Evolutionary conservation across 805 yeast species (phyloP), one percentile per base, ranked within the genome.

Genomic region (Wickerhamiella occidentalis): DNA sequence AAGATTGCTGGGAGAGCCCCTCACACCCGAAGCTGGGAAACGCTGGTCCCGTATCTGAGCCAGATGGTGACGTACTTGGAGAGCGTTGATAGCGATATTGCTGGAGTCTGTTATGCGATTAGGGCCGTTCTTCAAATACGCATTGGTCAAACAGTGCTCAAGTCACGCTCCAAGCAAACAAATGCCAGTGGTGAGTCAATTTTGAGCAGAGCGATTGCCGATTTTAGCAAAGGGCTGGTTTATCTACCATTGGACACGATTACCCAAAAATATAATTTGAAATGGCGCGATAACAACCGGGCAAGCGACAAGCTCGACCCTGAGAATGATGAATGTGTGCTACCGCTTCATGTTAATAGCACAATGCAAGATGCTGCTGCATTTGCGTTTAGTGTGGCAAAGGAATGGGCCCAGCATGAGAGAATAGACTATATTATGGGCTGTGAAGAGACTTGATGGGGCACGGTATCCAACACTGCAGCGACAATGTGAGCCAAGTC

Each of bases 301-400:
- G 30, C 48, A 44, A 17, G 52, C 50, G 43, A 46, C 21, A 59
- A 56, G 29, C 57, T 59, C 21, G 57, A 66, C 23, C 72, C 72
- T 2, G 41, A 56, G 19, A 57, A 56, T 33, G 70, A 69, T 50
- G 58, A 48, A 25, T 67, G 40, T 51, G 58, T 53, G 30, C 54
- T 69, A 38, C 73, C 73, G 2, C 55, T 69, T 28, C 70, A 67
- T 40, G 60, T 57, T 25, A 64, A 57, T 51, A 61, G 71, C 6
- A 54, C 67, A 4, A 48, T 68, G 8, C 66, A 66, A 38, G 73
- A 69, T 46, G 71, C 64, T 0, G 68, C 72, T 2, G 69, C 72
- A 4, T 61, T 67, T 48, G 68, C 65, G 11, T 60, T 61, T 41
- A 51, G 60, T n/a, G 46, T 67, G 21, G 58, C 64, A 17, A 56